These are phyloP conservation scores for Silene vulgaris DNA, from an alignment of 179 eudicot species.

Conservation along the genomic window DNA sequence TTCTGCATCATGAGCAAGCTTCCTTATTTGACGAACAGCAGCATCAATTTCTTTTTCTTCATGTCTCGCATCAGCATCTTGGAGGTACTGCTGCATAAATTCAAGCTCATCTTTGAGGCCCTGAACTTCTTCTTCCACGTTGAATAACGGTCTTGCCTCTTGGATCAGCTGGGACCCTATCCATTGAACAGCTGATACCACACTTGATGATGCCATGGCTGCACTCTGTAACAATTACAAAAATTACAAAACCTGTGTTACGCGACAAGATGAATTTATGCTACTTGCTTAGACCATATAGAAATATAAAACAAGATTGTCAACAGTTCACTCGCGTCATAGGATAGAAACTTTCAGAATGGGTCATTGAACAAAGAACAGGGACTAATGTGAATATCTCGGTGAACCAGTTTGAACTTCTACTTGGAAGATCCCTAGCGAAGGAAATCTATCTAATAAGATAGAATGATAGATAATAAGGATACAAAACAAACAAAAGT, in stretches of 20 bases:
- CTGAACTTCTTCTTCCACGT: slow-evolving; percentile 17
- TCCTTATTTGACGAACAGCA: slow-evolving; percentile 14
- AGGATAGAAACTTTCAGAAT: too few species aligned
- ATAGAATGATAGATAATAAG: too few species aligned
- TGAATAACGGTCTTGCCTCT: slow-evolving; percentile 13
- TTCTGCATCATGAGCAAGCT: slow-evolving; percentile 28
- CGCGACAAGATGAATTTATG: too few species aligned
- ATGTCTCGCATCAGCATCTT: slow-evolving; percentile 24
- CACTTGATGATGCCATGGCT: neutral
- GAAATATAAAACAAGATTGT: too few species aligned
- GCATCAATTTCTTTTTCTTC: neutral
- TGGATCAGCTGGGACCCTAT: slow-evolving; percentile 20
- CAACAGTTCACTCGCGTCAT: too few species aligned
- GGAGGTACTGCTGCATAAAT: slow-evolving; percentile 18
- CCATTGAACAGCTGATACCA: slow-evolving; percentile 17
- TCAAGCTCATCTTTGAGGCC: slow-evolving; percentile 19
- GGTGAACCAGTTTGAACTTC: too few species aligned
- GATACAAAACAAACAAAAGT: too few species aligned
- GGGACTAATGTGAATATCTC: too few species aligned
- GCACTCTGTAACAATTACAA: neutral
- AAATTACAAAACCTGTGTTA: neutral
- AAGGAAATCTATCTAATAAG: too few species aligned
- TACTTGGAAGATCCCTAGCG: too few species aligned
- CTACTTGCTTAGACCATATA: too few species aligned
- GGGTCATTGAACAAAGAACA: too few species aligned